Base-by-base conservation (phyloP, 495 filamentous ascomycete genomes). In the Pyrenopolyporus hunteri region DNA sequence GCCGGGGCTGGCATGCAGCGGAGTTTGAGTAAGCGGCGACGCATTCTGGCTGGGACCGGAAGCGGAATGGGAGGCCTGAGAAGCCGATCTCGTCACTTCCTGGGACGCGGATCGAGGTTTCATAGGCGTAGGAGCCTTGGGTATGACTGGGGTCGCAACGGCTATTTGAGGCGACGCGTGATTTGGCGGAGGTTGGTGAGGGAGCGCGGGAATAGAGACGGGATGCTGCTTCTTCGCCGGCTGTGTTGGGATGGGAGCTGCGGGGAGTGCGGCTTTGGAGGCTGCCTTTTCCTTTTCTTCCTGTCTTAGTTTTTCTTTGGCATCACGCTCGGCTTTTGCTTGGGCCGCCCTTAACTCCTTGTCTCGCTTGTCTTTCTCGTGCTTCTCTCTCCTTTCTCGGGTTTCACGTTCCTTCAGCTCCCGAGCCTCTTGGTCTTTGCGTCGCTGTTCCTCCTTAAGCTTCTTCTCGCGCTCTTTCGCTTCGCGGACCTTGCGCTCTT, bases 101-200 rank as follows among this genome's bases (percentile, higher is more conserved):
- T 93, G 90, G 10, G 93, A 96, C 19, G 83, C 67, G 53, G 92
- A 90, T 13, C 92, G 86, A 28, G 83, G 78, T 39, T 89, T 87
- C 54, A 83, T 86, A 10, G 92, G 90, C 17, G 91, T 93, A 3
- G 91, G 84, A 35, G 85, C 85, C 71, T 97, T 97, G 1, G 93
- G 88, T 33, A 95, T 75, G 31, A 85, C 85, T 4, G 94, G 93
- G 4, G 90, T 93, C 16, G 91, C 87, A 59, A 90, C 80, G 23
- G 87, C 74, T 29, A 92, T 79, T 67, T 89, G 89, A 10, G 95
- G 95, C 16, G 94, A 98, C 14, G 84, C 83, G 57, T 85, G 80
- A 23, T 71, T 71, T 8, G 70, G 65, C 32, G 68, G 63, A 20
- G 66, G 63, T 33, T 78, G 75, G 14, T 79, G 78, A 42, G 75